Conservation (phyloP, 441 rosid species). For the Rhodomyrtus psidioides region DNA sequence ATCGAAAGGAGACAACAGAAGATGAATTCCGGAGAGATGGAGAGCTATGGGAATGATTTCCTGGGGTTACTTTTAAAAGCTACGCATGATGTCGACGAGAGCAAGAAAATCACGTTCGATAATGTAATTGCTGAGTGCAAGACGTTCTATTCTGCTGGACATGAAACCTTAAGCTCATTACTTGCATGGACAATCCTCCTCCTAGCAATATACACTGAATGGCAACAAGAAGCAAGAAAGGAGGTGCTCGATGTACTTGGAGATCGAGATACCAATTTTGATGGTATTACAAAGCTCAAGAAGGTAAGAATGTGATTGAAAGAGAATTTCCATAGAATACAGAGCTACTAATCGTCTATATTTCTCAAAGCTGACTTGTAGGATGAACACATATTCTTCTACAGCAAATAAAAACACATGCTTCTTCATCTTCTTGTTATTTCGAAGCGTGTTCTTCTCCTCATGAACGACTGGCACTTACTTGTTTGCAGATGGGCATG, state of each 20-base stretch:
- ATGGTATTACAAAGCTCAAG: conserved; percentile 22
- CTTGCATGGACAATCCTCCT: conserved; percentile 37
- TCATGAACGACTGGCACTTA: not conserved
- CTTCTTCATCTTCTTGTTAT: not conserved
- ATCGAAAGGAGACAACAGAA: conserved; percentile 29
- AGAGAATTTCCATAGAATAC: not conserved
- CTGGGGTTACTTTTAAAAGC: conserved; percentile 19
- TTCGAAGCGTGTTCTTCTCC: not conserved
- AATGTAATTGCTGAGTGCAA: conserved; percentile 37
- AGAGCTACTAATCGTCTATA: not conserved
- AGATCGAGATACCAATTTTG: conserved; percentile 11
- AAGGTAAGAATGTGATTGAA: conserved; percentile 2
- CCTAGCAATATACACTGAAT: conserved; percentile 26
- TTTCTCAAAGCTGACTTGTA: not conserved
- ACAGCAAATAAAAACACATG: not conserved
- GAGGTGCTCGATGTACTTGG: conserved; percentile 28
- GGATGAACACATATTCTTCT: not conserved
- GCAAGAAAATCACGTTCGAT: conserved; percentile 18
- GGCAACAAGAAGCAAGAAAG: conserved; percentile 38
- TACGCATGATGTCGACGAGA: conserved; percentile 1
- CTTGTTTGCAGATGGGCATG: conserved; percentile 26
- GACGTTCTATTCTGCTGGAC: conserved; percentile 30
- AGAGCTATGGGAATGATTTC: conserved; percentile 19
- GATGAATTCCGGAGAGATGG: conserved; percentile 1
- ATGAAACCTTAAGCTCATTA: conserved; percentile 23